Conservation (phyloP, 805 yeast species). For the Lipomyces mesembrius region DNA sequence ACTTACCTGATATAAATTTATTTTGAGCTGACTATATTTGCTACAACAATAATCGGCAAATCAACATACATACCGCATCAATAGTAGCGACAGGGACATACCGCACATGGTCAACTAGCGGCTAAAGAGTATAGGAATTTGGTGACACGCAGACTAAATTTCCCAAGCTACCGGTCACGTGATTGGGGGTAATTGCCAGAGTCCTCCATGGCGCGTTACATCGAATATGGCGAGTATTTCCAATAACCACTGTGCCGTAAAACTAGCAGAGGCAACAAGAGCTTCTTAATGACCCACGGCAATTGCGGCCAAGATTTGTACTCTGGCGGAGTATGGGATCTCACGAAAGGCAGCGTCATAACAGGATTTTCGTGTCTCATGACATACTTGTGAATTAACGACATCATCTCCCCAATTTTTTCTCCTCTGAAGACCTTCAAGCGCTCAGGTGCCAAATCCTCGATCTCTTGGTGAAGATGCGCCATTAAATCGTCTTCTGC, state of each 20-base stretch:
- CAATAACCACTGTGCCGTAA: conserved; percentile 18
- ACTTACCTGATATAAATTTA: too few species aligned
- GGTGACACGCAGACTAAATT: too few species aligned
- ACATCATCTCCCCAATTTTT: conserved; percentile 12
- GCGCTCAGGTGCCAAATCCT: conserved; percentile 20
- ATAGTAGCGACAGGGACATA: too few species aligned
- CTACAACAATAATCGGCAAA: too few species aligned
- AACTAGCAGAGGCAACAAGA: conserved; percentile 23
- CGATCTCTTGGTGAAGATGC: conserved; percentile 21
- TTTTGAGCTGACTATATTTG: too few species aligned
- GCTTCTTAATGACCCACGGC: conserved; percentile 21
- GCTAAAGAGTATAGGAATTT: too few species aligned
- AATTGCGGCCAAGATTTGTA: conserved; percentile 18
- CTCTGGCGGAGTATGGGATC: conserved; percentile 25
- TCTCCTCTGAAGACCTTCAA: conserved; percentile 11
- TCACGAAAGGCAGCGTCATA: conserved; percentile 10
- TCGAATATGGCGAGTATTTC: conserved; percentile 29
- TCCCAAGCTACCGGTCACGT: too few species aligned
- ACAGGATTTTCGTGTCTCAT: conserved; percentile 14
- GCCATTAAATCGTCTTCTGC: conserved; percentile 16
- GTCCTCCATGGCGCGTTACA: too few species aligned
- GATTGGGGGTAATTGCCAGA: too few species aligned
- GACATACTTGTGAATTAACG: conserved; percentile 10
- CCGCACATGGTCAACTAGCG: too few species aligned
- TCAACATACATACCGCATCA: too few species aligned